phyloP scores from a whole-genome alignment of 257 asterid genomes.

The Solanum paucissectum region DNA sequence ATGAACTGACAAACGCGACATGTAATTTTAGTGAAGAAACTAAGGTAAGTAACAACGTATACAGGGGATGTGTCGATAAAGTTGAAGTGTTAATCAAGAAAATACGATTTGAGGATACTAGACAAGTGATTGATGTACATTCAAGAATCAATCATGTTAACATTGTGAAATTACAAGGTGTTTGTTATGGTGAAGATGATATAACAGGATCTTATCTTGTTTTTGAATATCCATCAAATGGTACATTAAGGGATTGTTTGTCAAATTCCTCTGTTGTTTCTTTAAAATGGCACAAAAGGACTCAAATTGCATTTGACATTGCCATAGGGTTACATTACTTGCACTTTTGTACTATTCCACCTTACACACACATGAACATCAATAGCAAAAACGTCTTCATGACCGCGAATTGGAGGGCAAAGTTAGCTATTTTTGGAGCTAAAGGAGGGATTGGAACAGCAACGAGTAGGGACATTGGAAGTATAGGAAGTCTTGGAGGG shows the following conservation, averaged over 20 bases:
- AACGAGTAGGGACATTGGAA: constrained; percentile 8
- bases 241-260: constrained; percentile 46
- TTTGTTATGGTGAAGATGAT: constrained; percentile 41
- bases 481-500: not conserved
- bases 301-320: constrained; percentile 58
- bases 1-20: constrained; percentile 42
- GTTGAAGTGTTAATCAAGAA: constrained; percentile 37
- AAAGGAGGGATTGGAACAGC: not conserved
- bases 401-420: constrained; percentile 62
- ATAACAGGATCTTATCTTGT: constrained; percentile 40
- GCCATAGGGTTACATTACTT: constrained; percentile 59
- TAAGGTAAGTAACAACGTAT: constrained; percentile 18
- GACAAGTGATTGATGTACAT: constrained; percentile 44
- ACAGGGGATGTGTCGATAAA: constrained; percentile 35
- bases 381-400: constrained; percentile 35
- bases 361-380: constrained; percentile 27
- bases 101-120: constrained; percentile 32
- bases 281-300: constrained; percentile 43
- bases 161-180: constrained; percentile 52
- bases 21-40: constrained; percentile 18
- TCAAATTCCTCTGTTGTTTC: constrained; percentile 5
- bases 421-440: constrained; percentile 30
- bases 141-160: constrained; percentile 64
- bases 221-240: constrained; percentile 50
- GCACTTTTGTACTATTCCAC: constrained; percentile 53